Evolutionary conservation across 768 basidiomycete genomes (phyloP), one percentile per base, ranked within the genome.

Genomic region (Calvatia gigantea): DNA sequence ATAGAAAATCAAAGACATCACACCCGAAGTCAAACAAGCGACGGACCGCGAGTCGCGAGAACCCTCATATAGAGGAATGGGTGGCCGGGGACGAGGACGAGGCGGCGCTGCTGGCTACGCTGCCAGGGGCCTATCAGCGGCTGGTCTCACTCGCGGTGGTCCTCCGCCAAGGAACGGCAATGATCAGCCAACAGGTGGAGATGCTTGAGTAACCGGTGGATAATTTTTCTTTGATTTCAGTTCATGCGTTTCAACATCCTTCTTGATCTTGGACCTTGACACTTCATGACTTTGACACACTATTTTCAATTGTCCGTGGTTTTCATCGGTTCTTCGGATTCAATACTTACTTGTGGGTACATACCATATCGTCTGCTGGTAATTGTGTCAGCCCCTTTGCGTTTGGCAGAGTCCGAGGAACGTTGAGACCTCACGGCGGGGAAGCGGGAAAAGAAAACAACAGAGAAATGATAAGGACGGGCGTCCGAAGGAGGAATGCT

Each of bases 21-120:
- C 72, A 0, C 84, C 87, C 1, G 85, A 89, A 60, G 82, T 91
- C 27, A 85, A 83, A 65, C 81, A 87, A 61, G 89, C 90, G 25
- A 81, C 78, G n/a, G 88, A 80, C 51, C 74, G 76, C 51, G 78
- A 79, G 59, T 66, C 73, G 42, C 75, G 70, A 4, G 76, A 74
- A 42, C 52, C 62, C 19, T 60, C 67, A 1, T 69, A 66, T 58
- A 64, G 73, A 44, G 70, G 70, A 23, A 38, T 28, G 37, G 68
- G 72, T 1, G 66, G 67, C 60, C 64, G 75, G 58, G 65, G 69
- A 57, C 58, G 77, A 19, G 62, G 69, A 14, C 74, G 82, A 19
- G 78, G 80, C 2, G 76, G 85, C 25, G 80, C 79, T 9, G 73
- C 77, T 17, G 82, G 81, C 2, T 91, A 76, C 62, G 85, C 80